Conservation (phyloP, 2,329 filamentous ascomycete species). For the Fusarium sp. region DNA sequence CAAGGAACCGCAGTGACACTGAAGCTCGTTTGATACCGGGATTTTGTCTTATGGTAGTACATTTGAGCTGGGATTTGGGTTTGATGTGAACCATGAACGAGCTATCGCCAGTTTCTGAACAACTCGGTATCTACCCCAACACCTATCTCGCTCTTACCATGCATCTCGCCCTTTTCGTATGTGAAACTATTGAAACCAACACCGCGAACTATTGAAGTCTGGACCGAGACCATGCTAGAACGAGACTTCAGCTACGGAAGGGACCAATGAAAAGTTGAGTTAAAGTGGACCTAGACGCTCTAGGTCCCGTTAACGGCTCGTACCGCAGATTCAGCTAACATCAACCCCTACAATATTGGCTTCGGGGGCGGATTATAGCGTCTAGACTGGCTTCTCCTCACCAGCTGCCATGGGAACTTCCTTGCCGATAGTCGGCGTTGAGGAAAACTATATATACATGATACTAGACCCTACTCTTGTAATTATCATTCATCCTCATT, state of each 20-base stretch:
- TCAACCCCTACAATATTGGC: not conserved
- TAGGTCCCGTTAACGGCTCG: not conserved
- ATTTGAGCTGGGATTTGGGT: too few species aligned
- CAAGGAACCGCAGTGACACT: not conserved
- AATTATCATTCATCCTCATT: not conserved
- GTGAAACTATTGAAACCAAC: not conserved
- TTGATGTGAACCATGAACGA: not conserved
- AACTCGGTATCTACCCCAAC: not conserved
- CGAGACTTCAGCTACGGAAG: not conserved
- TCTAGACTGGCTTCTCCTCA: not conserved
- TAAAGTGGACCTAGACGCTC: not conserved
- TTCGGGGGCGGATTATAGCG: not conserved
- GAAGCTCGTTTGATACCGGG: not conserved
- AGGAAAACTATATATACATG: not conserved
- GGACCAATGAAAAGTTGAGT: not conserved
- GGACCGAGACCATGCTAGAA: not conserved
- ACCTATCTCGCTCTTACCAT: not conserved
- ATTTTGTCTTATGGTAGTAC: fast-evolving
- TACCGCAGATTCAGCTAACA: not conserved
- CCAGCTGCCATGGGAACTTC: not conserved
- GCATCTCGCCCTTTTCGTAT: not conserved
- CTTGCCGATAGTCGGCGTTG: not conserved
- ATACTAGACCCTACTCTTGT: not conserved
- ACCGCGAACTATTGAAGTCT: constrained; percentile 1
- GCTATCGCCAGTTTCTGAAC: not conserved